These are phyloP conservation scores for Myotisia sp. DNA, from an alignment of 2,329 filamentous ascomycete species.

Conservation along the genomic window DNA sequence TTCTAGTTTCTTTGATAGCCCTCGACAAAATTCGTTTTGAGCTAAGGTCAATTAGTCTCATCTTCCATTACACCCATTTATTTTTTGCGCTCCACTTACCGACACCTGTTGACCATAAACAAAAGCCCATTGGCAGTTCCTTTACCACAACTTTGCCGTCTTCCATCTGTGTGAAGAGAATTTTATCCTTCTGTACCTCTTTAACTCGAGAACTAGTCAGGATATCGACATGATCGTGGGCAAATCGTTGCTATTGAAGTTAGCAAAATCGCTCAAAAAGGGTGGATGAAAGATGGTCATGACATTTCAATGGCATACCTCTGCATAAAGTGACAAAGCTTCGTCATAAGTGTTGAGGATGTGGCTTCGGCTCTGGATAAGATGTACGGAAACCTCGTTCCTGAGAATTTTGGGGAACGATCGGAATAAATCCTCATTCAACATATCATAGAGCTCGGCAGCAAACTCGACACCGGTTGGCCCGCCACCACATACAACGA, in stretches of 20 bases:
- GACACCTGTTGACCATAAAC: conserved; percentile 94
- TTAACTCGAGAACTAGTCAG: conserved; percentile 87
- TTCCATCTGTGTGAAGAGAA: conserved; percentile 76
- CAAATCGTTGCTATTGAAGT: conserved; percentile 51
- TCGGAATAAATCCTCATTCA: conserved; percentile 80
- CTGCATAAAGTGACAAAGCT: conserved; percentile 78
- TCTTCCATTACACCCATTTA: neutral
- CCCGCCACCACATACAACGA: conserved; percentile 89
- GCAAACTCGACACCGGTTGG: conserved; percentile 97
- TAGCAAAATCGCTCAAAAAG: neutral
- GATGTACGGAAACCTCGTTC: conserved; percentile 93
- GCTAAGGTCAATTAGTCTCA: conserved; percentile 25
- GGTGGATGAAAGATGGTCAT: neutral
- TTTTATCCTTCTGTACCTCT: conserved; percentile 69
- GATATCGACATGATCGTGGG: conserved; percentile 79
- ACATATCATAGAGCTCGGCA: conserved; percentile 84
- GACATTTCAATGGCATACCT: conserved; percentile 32
- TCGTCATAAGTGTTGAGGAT: conserved; percentile 98
- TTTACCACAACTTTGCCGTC: conserved; percentile 67
- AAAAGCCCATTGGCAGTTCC: conserved; percentile 90
- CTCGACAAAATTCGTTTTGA: conserved; percentile 67
- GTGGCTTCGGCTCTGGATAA: conserved; percentile 87
- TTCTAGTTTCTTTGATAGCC: conserved; percentile 60
- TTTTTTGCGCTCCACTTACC: conserved; percentile 22
- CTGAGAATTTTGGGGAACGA: conserved; percentile 81